Percentiles rank a stretch among this genome's conserved stretches.
phyloP scores from a whole-genome alignment of 192 early-diverging fungal genomes.

The Backusella macrospora region DNA sequence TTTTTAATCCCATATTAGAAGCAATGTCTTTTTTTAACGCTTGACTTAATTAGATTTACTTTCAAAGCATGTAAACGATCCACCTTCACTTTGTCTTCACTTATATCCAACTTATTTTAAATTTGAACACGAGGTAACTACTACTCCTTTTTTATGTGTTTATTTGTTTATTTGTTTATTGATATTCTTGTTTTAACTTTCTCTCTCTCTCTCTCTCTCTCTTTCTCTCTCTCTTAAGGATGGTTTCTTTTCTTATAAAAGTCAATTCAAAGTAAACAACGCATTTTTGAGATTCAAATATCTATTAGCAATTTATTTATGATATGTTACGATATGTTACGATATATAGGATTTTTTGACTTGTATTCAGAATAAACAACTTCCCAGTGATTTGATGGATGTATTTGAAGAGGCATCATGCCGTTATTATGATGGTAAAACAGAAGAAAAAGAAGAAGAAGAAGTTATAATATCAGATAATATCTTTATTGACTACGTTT shows the following conservation, averaged over 20 bases:
- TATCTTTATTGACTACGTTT: no score
- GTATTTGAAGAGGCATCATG: conserved; percentile 64
- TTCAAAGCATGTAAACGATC: conserved; percentile 49
- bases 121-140: conserved; percentile 60
- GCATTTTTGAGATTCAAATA: background rate
- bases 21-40: background rate
- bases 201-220: no score
- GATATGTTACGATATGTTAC: no score
- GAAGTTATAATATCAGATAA: background rate
- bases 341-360: conserved; percentile 47
- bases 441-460: background rate
- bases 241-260: conserved; percentile 57
- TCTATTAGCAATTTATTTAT: background rate
- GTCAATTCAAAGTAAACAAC: conserved; percentile 46
- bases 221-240: conserved; percentile 39
- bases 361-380: conserved; percentile 48
- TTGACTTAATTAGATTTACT: conserved; percentile 39
- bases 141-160: background rate
- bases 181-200: background rate
- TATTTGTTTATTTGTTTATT: background rate
- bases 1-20: background rate
- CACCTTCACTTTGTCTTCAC: conserved; percentile 66
- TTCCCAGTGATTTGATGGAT: conserved; percentile 72
- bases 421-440: conserved; percentile 52
- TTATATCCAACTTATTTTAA: conserved; percentile 75